A percentile compares a stretch with the other conserved stretches of the same genome.
These are phyloP conservation scores for Candida silvicultrix DNA, from an alignment of 805 yeast species.

Conservation along the genomic window DNA sequence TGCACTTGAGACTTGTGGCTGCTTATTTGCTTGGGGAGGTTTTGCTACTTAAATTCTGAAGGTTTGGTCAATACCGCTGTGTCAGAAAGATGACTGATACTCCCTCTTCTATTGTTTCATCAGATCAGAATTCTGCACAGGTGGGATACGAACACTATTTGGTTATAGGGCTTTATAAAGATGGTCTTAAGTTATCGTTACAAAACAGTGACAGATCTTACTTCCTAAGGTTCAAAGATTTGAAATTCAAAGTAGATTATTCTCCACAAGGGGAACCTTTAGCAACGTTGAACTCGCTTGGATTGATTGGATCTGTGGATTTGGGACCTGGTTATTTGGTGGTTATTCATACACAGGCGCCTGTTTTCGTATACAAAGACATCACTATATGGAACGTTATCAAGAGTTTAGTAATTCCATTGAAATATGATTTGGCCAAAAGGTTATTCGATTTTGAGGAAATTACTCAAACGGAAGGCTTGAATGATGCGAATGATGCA, in stretches of 20 bases:
- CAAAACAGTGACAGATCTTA: background rate
- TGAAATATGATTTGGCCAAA: constrained; percentile 15
- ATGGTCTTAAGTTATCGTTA: background rate
- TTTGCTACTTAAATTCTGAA: too few relatives aligned
- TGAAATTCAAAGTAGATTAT: background rate
- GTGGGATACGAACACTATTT: background rate
- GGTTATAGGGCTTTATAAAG: background rate
- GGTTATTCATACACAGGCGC: constrained; percentile 8
- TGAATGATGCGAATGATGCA: background rate
- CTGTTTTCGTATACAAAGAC: constrained; percentile 9
- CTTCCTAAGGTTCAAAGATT: background rate
- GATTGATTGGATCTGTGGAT: constrained; percentile 16
- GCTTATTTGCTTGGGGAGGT: too few relatives aligned
- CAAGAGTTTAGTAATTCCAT: constrained; percentile 16
- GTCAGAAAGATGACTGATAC: background rate
- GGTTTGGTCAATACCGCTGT: background rate
- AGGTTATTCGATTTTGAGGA: constrained; percentile 5
- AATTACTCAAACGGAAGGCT: background rate
- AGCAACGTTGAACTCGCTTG: constrained; percentile 6
- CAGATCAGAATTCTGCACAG: background rate
- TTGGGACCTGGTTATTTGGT: constrained; percentile 22
- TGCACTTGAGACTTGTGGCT: too few relatives aligned
- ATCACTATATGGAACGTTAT: constrained; percentile 15
- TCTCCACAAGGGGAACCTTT: constrained; percentile 1
- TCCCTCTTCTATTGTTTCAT: background rate